Percentiles rank a stretch among this genome's conserved stretches.
Conservation (phyloP, 352 stramenopile species). For the Phytophthora hibernalis region DNA sequence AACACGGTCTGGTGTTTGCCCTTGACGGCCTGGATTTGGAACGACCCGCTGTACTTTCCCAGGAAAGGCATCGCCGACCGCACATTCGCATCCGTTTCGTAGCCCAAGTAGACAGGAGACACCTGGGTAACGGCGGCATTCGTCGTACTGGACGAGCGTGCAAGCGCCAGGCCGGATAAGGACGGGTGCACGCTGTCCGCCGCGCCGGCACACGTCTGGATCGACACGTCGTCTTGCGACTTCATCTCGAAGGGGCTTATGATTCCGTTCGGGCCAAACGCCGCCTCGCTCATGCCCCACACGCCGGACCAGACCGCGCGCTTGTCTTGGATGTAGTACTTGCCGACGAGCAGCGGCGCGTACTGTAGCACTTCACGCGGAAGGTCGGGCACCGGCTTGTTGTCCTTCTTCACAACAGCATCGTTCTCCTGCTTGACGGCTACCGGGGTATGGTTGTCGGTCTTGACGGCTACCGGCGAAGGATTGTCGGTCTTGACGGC, state of each 20-base stretch:
- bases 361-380: conserved; percentile 71
- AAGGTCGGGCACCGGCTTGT: conserved; percentile 40
- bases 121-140: conserved; percentile 51
- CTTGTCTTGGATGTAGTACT: conserved; percentile 89
- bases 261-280: conserved; percentile 76
- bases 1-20: conserved; percentile 82
- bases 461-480: no score
- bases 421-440: conserved; percentile 35
- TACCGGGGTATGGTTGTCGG: conserved; percentile 3
- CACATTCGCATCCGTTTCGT: conserved; percentile 62
- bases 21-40: conserved; percentile 89
- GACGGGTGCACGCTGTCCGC: conserved; percentile 56
- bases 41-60: conserved; percentile 86
- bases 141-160: conserved; percentile 57
- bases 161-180: conserved; percentile 53
- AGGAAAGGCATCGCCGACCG: conserved; percentile 81
- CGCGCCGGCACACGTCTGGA: conserved; percentile 46
- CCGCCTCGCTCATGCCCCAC: conserved; percentile 88
- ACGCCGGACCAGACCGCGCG: conserved; percentile 77
- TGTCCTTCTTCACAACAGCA: conserved; percentile 12
- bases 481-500: not conserved
- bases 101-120: conserved; percentile 70
- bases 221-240: conserved; percentile 81
- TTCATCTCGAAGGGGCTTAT: conserved; percentile 90
- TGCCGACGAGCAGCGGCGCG: conserved; percentile 75